phyloP scores from a whole-genome alignment of 169 alveolate species.

The Plasmodium chabaudi region DNA sequence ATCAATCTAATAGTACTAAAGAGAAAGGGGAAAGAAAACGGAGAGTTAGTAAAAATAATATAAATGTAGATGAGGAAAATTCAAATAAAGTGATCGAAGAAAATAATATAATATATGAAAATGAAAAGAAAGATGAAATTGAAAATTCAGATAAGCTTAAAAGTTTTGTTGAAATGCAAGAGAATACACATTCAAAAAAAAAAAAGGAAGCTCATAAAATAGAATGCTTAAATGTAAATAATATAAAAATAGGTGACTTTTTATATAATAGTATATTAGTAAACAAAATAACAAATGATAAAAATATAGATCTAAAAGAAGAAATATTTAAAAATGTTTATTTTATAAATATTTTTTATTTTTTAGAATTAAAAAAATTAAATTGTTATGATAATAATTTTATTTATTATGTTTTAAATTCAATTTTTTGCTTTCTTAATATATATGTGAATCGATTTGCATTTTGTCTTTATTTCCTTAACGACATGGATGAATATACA shows the following conservation, averaged over 20 bases:
- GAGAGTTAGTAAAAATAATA: not conserved
- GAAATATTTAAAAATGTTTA: conserved; percentile 27
- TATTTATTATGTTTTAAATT: conserved; percentile 42
- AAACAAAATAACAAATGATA: conserved; percentile 13
- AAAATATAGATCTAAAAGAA: conserved; percentile 42
- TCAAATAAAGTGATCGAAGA: not conserved
- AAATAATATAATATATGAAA: not conserved
- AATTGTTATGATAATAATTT: conserved; percentile 29
- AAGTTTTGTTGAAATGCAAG: not conserved
- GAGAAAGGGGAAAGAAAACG: not conserved
- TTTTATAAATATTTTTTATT: conserved; percentile 58
- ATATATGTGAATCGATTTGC: conserved; percentile 52
- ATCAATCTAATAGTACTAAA: not conserved
- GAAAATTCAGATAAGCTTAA: not conserved
- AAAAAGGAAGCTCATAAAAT: conserved; percentile 29
- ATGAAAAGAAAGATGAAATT: not conserved
- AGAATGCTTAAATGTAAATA: conserved; percentile 31
- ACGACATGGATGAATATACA: conserved; percentile 3
- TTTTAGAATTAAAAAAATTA: conserved; percentile 30
- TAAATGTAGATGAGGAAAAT: not conserved
- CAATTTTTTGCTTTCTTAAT: conserved; percentile 37
- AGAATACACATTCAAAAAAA: not conserved
- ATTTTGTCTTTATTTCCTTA: conserved; percentile 24
- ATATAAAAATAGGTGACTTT: conserved; percentile 43
- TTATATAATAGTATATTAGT: conserved; percentile 9